Evolutionary conservation across 495 filamentous ascomycete species (phyloP).

Genomic region (Alectoria sarmentosa): DNA sequence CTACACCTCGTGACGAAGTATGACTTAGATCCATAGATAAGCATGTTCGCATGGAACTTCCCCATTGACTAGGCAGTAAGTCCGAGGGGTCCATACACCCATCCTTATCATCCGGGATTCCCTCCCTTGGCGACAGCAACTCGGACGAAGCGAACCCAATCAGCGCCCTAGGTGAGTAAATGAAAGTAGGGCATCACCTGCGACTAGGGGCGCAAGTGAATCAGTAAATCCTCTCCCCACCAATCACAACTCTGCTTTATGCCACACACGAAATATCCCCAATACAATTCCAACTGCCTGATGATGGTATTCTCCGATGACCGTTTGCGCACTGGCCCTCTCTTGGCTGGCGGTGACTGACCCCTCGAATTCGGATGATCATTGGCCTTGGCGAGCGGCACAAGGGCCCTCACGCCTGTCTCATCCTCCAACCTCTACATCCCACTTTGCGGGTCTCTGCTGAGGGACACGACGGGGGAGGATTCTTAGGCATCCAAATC

Average conservation of each 20-base stretch:
- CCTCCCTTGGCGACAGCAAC: constrained; percentile 7
- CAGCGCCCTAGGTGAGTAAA: neutral
- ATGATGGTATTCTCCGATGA: constrained; percentile 5
- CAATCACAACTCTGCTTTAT: neutral
- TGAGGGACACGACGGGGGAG: neutral
- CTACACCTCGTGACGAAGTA: neutral
- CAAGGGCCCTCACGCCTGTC: neutral
- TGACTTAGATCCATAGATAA: neutral
- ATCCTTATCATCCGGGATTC: constrained; percentile 2
- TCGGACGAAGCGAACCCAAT: constrained; percentile 14
- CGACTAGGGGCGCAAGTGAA: no score
- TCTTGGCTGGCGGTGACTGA: neutral
- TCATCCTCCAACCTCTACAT: neutral
- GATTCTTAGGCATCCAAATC: neutral
- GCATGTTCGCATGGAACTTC: neutral
- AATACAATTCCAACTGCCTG: no score
- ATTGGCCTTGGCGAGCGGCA: constrained; percentile 4
- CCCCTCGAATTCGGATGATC: neutral
- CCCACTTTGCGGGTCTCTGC: constrained; percentile 10
- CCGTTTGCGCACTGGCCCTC: neutral
- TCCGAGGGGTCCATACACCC: no score
- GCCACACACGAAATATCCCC: neutral
- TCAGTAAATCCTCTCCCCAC: neutral
- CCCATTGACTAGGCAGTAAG: no score
- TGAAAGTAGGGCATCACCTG: no score